Evolutionary conservation across 148 eudicot genomes (phyloP).

Genomic region (Hydrangea macrophylla): DNA sequence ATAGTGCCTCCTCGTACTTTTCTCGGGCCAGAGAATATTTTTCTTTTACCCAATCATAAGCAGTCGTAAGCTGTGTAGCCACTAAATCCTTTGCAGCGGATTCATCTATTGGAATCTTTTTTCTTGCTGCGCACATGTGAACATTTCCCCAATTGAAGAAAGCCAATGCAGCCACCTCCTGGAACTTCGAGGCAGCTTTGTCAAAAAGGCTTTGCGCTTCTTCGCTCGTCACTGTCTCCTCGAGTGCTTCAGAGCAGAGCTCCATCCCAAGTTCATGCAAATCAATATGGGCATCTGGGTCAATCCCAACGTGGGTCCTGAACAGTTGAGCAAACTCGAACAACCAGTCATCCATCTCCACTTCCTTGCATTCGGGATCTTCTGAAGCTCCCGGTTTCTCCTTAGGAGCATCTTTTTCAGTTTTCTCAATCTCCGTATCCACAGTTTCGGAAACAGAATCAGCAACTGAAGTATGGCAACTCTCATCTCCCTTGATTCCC

Average conservation of each 20-base stretch:
- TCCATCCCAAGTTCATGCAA: conserved; percentile 96
- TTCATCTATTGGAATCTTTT: conserved; percentile 74
- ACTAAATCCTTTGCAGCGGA: conserved; percentile 58
- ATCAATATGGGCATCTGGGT: conserved; percentile 91
- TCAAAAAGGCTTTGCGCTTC: conserved; percentile 85
- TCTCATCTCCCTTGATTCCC: conserved; percentile 52
- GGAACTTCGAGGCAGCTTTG: conserved; percentile 85
- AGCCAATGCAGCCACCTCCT: conserved; percentile 93
- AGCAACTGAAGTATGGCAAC: conserved; percentile 50
- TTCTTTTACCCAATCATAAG: conserved; percentile 86
- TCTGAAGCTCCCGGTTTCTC: conserved; percentile 46
- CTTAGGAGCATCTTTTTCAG: conserved; percentile 42
- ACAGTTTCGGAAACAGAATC: conserved; percentile 53
- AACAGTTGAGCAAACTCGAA: conserved; percentile 92
- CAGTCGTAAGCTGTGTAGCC: conserved; percentile 57
- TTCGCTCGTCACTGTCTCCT: conserved; percentile 87
- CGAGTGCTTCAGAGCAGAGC: conserved; percentile 89
- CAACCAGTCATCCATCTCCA: conserved; percentile 94
- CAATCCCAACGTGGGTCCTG: conserved; percentile 85
- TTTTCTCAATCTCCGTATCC: conserved; percentile 50
- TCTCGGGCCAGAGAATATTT: conserved; percentile 74
- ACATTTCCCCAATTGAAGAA: conserved; percentile 98
- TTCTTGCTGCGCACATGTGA: conserved; percentile 94
- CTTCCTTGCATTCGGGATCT: conserved; percentile 69
- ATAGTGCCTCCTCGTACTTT: conserved; percentile 80